Percentiles rank a stretch among this genome's conserved stretches.
Evolutionary conservation across 1,284 basidiomycete genomes (phyloP).

Genomic region (Leccinum variabile): DNA sequence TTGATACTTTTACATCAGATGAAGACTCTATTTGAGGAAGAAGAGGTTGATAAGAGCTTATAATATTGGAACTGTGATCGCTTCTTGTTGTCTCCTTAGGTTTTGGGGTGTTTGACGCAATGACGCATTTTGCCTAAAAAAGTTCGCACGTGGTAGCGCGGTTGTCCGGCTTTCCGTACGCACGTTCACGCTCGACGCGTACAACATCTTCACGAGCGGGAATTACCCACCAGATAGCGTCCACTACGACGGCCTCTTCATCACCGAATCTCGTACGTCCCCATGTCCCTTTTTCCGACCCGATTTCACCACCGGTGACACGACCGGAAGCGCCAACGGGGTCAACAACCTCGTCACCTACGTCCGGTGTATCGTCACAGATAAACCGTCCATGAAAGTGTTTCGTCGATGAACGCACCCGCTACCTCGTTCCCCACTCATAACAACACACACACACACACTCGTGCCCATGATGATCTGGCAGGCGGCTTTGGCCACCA

Average conservation of each 20-base stretch:
- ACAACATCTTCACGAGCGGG: too few species aligned
- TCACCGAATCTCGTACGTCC: conserved; percentile 52
- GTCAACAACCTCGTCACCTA: conserved; percentile 64
- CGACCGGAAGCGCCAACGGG: conserved; percentile 65
- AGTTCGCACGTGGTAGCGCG: too few species aligned
- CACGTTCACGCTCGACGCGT: too few species aligned
- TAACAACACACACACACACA: not conserved
- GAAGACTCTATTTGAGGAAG: not conserved
- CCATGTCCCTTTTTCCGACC: conserved; percentile 14
- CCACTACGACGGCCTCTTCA: conserved; percentile 42
- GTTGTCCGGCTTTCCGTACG: too few species aligned
- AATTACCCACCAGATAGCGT: too few species aligned
- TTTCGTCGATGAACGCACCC: conserved; percentile 45
- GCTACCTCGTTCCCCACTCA: not conserved
- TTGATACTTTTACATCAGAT: not conserved
- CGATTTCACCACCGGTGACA: not conserved
- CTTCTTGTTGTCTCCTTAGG: too few species aligned
- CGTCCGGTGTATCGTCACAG: conserved; percentile 45
- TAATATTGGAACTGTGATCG: not conserved
- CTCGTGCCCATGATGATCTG: not conserved
- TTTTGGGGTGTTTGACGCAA: too few species aligned
- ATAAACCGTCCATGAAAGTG: conserved; percentile 51
- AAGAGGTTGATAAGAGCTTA: not conserved
- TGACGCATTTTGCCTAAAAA: too few species aligned
- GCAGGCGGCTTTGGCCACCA: conserved; percentile 81